These are phyloP conservation scores for Flaveria ramosissima DNA, from an alignment of 129 eudicot genomes.

Conservation along the genomic window DNA sequence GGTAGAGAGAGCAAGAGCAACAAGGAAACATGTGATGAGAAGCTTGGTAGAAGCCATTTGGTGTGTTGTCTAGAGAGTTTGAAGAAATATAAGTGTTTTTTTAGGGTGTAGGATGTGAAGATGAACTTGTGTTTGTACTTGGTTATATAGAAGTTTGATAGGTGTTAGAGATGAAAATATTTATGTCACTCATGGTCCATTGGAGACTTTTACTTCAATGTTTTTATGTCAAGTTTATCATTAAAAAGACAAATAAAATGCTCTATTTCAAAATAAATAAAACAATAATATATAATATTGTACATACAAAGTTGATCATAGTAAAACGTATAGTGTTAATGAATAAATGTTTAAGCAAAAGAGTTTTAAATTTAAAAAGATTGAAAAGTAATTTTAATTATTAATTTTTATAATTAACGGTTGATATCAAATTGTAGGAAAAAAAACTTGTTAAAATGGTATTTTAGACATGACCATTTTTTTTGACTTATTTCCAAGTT, in stretches of 20 bases:
- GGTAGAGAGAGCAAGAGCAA: conserved; percentile 23
- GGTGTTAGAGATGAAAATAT: conserved; percentile 27
- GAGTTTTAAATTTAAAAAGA: no score
- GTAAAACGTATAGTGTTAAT: no score
- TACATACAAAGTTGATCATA: no score
- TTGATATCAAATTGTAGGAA: no score
- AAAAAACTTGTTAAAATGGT: no score
- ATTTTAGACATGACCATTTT: no score
- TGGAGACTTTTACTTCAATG: neutral
- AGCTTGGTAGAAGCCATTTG: conserved; percentile 35
- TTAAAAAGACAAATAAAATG: neutral
- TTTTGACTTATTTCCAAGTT: no score
- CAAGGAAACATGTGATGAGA: conserved; percentile 23
- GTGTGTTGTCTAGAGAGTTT: neutral
- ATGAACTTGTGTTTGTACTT: conserved; percentile 20
- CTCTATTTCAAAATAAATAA: no score
- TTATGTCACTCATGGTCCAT: conserved; percentile 17
- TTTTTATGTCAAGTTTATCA: neutral
- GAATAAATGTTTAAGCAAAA: no score
- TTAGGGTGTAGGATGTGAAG: conserved; percentile 13
- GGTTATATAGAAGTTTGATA: conserved; percentile 27
- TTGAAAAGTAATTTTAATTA: no score
- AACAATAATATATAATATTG: no score
- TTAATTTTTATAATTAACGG: no score
- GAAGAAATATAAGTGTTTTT: neutral